Percentiles rank a stretch among this genome's conserved stretches.
Conservation (phyloP, 768 basidiomycete species). For the Suillus subluteus region DNA sequence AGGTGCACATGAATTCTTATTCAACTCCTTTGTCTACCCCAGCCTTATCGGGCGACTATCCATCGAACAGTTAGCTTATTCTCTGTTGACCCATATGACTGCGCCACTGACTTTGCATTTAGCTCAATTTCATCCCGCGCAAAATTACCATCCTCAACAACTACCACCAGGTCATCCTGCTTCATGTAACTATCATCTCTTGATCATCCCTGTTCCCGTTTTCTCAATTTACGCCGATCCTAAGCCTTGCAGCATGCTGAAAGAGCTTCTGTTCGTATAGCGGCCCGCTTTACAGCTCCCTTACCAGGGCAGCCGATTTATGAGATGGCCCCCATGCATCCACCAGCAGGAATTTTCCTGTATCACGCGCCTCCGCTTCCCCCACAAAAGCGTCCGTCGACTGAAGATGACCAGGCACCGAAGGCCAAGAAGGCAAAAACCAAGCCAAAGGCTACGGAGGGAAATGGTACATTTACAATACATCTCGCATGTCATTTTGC, state of each 20-base stretch:
- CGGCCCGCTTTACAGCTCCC: conserved; percentile 49
- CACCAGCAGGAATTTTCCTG: conserved; percentile 29
- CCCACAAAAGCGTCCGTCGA: conserved; percentile 40
- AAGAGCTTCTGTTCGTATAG: conserved; percentile 61
- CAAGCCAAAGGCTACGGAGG: conserved; percentile 39
- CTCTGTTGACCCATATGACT: conserved; percentile 12
- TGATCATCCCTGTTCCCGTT: conserved; percentile 21
- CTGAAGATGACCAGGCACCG: conserved; percentile 43
- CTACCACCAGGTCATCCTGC: conserved; percentile 30
- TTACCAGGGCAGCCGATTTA: conserved; percentile 34
- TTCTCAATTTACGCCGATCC: conserved; percentile 24
- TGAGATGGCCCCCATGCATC: conserved; percentile 37
- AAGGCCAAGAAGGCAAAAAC: conserved; percentile 53
- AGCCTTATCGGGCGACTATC: conserved; percentile 49
- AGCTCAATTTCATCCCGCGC: conserved; percentile 40
- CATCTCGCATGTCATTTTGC: conserved; percentile 14
- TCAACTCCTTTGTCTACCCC: conserved; percentile 22
- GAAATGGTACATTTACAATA: conserved; percentile 31
- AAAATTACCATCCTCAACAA: conserved; percentile 36
- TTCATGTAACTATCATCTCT: conserved; percentile 36
- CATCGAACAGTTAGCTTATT: conserved; percentile 38
- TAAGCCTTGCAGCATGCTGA: conserved; percentile 57
- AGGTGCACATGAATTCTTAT: conserved; percentile 15
- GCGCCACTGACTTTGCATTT: conserved; percentile 21
- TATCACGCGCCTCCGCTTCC: conserved; percentile 35